phyloP scores from a whole-genome alignment of 139 green algal species.

The Chlorella sp. region DNA sequence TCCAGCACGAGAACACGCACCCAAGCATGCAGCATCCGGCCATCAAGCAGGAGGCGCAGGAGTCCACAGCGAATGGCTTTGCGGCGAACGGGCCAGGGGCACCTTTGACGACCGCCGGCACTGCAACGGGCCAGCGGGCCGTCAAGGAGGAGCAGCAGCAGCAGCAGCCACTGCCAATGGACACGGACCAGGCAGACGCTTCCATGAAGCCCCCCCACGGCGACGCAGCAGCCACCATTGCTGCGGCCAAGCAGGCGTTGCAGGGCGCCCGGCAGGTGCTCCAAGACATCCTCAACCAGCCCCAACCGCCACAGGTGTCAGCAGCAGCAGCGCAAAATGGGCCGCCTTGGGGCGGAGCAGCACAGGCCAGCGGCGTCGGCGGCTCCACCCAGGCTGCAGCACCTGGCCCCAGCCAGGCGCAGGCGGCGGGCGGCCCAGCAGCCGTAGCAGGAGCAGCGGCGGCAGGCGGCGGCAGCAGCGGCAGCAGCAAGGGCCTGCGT shows the following conservation, averaged over 20 bases:
- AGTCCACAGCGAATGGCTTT: too few species aligned
- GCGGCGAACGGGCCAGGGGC: too few species aligned
- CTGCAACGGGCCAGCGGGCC: too few species aligned
- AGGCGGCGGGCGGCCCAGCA: background rate
- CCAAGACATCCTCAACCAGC: background rate
- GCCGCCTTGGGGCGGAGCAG: too few species aligned
- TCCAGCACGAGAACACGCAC: too few species aligned
- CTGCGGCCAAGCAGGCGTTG: background rate
- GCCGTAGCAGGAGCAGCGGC: background rate
- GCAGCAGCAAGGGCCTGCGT: slow-evolving; percentile 36
- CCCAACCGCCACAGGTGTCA: background rate
- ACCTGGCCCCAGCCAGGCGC: background rate
- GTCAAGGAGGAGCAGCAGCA: too few species aligned
- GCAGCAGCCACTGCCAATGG: background rate
- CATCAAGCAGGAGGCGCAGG: too few species aligned
- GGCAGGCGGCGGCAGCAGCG: background rate
- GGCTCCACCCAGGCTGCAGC: background rate
- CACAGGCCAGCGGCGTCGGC: background rate
- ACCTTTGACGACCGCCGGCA: too few species aligned
- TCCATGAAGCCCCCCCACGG: background rate
- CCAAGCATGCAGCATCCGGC: too few species aligned
- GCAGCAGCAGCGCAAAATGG: too few species aligned
- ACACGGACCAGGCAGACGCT: background rate
- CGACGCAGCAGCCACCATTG: background rate
- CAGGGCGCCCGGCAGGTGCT: background rate